These are phyloP conservation scores for Hordeum marinum DNA, from an alignment of 176 grass and related monocot species.

Conservation along the genomic window DNA sequence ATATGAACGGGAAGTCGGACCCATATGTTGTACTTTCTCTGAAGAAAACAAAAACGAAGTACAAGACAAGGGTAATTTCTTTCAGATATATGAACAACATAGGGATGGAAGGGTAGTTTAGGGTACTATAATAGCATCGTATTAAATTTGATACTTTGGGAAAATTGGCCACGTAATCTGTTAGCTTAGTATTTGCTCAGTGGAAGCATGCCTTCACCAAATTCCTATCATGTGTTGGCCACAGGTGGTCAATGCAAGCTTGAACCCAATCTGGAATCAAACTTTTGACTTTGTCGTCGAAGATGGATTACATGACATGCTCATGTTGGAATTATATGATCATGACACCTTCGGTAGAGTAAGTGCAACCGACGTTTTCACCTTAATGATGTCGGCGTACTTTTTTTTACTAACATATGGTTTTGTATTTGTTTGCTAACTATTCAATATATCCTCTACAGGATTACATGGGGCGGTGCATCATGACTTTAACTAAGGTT, in stretches of 20 bases:
- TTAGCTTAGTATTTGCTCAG: neutral
- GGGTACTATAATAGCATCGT: neutral
- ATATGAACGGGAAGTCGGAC: conserved; percentile 82
- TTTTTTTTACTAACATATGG: neutral
- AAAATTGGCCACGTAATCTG: neutral
- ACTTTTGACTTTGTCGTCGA: conserved; percentile 91
- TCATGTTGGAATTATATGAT: conserved; percentile 89
- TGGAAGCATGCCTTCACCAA: neutral
- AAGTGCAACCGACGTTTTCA: conserved; percentile 15
- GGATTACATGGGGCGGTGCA: conserved; percentile 82
- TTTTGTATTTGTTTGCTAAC: neutral
- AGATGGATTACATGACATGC: conserved; percentile 96
- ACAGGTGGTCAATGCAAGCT: conserved; percentile 75
- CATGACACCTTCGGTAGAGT: conserved; percentile 91
- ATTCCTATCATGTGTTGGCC: conserved; percentile 9
- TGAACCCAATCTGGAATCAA: conserved; percentile 89
- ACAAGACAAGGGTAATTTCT: conserved; percentile 85
- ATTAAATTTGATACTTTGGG: neutral
- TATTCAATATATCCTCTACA: conserved; percentile 24
- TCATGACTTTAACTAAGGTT: conserved; percentile 80
- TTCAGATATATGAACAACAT: conserved; percentile 14
- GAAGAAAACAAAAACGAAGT: conserved; percentile 88
- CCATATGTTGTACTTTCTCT: conserved; percentile 79
- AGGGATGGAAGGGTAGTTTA: neutral
- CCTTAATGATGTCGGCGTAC: neutral